Evolutionary conservation across 768 basidiomycete genomes (phyloP).

Genomic region (Paxillus rubicundulus): DNA sequence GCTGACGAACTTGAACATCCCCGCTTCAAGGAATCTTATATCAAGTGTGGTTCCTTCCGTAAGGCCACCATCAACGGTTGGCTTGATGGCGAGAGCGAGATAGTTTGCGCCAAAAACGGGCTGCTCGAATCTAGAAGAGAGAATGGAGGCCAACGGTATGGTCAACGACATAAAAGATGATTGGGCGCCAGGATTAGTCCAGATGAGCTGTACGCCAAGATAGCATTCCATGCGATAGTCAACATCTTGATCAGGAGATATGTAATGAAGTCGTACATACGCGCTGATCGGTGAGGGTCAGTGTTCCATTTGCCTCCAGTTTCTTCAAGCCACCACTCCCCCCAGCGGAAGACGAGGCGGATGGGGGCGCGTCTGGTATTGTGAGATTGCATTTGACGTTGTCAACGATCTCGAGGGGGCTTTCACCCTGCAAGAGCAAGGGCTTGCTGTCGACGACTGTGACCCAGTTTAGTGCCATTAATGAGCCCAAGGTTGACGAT

Average conservation of each 20-base stretch:
- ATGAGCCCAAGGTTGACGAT: not conserved
- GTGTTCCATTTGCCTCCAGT: conserved; percentile 54
- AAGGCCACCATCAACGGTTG: conserved; percentile 65
- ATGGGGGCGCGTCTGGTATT: conserved; percentile 54
- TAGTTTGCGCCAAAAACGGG: conserved; percentile 72
- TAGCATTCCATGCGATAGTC: not conserved
- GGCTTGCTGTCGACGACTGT: conserved; percentile 59
- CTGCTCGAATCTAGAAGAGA: conserved; percentile 72
- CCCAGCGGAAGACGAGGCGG: conserved; percentile 41
- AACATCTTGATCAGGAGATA: conserved; percentile 3
- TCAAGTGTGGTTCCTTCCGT: conserved; percentile 62
- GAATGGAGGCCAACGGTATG: conserved; percentile 60
- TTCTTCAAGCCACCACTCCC: conserved; percentile 56
- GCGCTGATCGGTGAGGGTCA: conserved; percentile 71
- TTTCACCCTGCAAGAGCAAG: conserved; percentile 63
- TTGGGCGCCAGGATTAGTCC: conserved; percentile 40
- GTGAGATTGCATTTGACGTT: conserved; percentile 58
- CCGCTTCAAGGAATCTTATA: conserved; percentile 62
- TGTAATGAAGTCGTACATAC: conserved; percentile 39
- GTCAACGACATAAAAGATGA: conserved; percentile 43
- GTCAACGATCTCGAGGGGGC: conserved; percentile 53
- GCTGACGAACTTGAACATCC: conserved; percentile 72
- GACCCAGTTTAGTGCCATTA: conserved; percentile 79
- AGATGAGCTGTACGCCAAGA: conserved; percentile 54
- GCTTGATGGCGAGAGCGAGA: conserved; percentile 62